Evolutionary conservation across 2,329 filamentous ascomycete genomes (phyloP).

Genomic region (Rutstroemia sydowiana): DNA sequence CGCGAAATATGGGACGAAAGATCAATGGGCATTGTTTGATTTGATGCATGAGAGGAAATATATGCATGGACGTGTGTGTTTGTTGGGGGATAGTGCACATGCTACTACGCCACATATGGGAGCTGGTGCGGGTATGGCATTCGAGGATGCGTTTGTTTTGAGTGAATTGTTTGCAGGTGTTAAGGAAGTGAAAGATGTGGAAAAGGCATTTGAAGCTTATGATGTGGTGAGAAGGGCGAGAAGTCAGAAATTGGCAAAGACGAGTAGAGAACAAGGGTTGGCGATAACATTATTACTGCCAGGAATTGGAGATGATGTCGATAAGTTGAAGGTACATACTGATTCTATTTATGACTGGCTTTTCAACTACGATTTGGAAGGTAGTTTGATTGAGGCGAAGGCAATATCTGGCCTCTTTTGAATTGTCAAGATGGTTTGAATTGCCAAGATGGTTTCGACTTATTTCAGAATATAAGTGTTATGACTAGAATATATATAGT

Average conservation of each 20-base stretch:
- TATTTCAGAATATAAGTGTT: no score
- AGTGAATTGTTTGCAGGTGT: conserved; percentile 38
- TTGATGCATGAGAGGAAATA: conserved; percentile 34
- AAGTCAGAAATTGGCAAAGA: conserved; percentile 13
- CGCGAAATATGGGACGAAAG: conserved; percentile 23
- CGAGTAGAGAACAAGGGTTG: conserved; percentile 27
- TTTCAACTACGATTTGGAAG: conserved; percentile 28
- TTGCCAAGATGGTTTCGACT: no score
- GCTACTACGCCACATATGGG: conserved; percentile 53
- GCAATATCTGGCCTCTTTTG: no score
- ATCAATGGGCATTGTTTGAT: conserved; percentile 40
- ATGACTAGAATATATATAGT: no score
- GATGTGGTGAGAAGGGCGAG: conserved; percentile 37
- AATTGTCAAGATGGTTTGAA: no score
- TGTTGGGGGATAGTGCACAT: conserved; percentile 57
- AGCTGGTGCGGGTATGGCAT: conserved; percentile 48
- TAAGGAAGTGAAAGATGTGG: conserved; percentile 26
- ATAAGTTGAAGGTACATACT: conserved; percentile 31
- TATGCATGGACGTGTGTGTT: conserved; percentile 31
- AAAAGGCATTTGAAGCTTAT: conserved; percentile 39
- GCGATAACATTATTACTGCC: conserved; percentile 31
- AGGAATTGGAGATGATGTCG: conserved; percentile 28
- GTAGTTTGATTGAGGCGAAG: conserved; percentile 31
- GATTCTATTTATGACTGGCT: conserved; percentile 29
- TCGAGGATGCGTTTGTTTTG: conserved; percentile 44